phyloP scores from a whole-genome alignment of 2,329 filamentous ascomycete species.

The Neodidymelliopsis sp. region DNA sequence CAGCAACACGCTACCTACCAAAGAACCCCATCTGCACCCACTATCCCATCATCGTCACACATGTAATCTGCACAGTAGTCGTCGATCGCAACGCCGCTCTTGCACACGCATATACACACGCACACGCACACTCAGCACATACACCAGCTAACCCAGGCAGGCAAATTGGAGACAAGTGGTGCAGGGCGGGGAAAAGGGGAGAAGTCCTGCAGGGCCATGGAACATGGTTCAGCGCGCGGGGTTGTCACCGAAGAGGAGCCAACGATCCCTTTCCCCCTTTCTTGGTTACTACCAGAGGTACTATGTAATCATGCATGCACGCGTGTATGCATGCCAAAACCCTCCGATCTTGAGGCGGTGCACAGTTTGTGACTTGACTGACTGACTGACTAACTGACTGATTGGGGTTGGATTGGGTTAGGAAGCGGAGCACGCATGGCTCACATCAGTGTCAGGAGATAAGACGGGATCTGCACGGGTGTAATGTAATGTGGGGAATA shows the following conservation, averaged over 20 bases:
- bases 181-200: slow-evolving; percentile 7
- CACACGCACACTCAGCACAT: no score
- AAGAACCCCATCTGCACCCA: neutral
- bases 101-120: no score
- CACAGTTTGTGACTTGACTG: no score
- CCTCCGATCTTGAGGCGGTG: neutral
- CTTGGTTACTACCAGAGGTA: no score
- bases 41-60: neutral
- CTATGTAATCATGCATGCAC: neutral
- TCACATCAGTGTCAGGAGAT: slow-evolving; percentile 4
- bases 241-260: no score
- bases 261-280: no score
- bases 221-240: no score
- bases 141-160: neutral
- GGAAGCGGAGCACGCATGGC: neutral
- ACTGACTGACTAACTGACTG: no score
- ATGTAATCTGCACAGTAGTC: neutral
- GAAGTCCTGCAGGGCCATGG: no score
- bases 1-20: neutral
- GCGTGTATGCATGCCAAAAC: no score
- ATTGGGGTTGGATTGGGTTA: no score
- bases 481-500: neutral
- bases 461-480: slow-evolving; percentile 5
- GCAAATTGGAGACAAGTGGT: neutral
- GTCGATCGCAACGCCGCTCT: slow-evolving; percentile 12